Conservation (phyloP, 371 early-diverging fungal species). For the Mortierella sp. region DNA sequence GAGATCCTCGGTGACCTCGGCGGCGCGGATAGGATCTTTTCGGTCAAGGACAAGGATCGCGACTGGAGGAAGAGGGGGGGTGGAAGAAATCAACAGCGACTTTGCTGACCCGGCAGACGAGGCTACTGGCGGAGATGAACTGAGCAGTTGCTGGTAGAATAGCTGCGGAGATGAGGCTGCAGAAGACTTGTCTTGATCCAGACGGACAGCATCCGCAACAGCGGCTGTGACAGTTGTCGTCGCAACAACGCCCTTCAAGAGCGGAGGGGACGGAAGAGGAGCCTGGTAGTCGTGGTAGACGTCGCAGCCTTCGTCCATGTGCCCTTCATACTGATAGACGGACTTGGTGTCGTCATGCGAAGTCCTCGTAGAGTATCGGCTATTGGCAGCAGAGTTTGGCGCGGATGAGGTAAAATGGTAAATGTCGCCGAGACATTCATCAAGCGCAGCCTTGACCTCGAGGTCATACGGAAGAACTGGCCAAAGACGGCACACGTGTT, state of each 20-base stretch:
- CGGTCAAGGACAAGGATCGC: background rate
- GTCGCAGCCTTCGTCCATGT: background rate
- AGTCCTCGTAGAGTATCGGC: background rate
- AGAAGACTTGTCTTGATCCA: background rate
- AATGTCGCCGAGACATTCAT: background rate
- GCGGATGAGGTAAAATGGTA: background rate
- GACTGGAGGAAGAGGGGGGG: background rate
- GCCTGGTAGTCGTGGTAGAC: background rate
- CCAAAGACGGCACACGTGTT: background rate
- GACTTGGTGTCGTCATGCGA: background rate
- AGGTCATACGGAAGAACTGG: background rate
- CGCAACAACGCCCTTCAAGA: background rate
- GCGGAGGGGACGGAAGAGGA: background rate
- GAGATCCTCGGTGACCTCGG: background rate
- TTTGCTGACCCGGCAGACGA: background rate
- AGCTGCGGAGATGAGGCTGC: background rate
- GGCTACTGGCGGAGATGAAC: background rate
- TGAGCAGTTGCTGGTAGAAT: background rate
- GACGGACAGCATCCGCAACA: background rate
- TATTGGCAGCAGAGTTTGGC: background rate
- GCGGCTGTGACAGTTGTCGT: background rate
- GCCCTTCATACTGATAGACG: background rate
- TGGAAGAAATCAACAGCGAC: background rate
- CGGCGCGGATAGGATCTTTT: background rate
- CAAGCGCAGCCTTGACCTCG: conserved; percentile 4